Conservation (phyloP, 306 rosid species). For the Vachellia pachyceras region DNA sequence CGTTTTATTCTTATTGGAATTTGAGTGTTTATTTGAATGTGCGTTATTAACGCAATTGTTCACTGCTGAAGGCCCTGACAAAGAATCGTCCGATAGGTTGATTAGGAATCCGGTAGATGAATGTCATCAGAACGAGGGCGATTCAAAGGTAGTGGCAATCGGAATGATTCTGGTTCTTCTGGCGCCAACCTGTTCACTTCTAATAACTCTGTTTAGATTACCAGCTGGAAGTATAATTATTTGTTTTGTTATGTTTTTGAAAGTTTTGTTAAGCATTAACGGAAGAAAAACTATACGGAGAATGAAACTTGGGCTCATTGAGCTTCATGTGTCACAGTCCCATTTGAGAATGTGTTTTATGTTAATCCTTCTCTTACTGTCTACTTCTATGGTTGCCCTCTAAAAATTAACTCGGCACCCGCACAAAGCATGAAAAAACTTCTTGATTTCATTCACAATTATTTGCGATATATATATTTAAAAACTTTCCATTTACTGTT, state of each 20-base stretch:
- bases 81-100: constrained; percentile 48
- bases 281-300: constrained; percentile 26
- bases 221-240: constrained; percentile 12
- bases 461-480: neutral
- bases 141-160: constrained; percentile 58
- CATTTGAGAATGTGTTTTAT: neutral
- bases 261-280: neutral
- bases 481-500: constrained; percentile 7
- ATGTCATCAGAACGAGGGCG: constrained; percentile 41
- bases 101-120: constrained; percentile 39
- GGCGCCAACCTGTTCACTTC: neutral
- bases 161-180: neutral
- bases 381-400: neutral
- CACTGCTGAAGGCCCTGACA: constrained; percentile 67
- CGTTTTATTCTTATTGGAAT: neutral
- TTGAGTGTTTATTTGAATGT: constrained; percentile 18
- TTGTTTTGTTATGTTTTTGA: constrained; percentile 11
- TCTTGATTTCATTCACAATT: constrained; percentile 15
- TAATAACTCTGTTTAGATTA: neutral
- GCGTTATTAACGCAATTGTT: constrained; percentile 17
- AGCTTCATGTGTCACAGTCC: constrained; percentile 5
- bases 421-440: neutral
- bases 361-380: neutral
- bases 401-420: neutral
- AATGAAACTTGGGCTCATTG: constrained; percentile 15